A percentile compares a stretch with the other conserved stretches of the same genome.
phyloP scores from a whole-genome alignment of 805 yeast genomes.

The Hanseniaspora nectarophila region DNA sequence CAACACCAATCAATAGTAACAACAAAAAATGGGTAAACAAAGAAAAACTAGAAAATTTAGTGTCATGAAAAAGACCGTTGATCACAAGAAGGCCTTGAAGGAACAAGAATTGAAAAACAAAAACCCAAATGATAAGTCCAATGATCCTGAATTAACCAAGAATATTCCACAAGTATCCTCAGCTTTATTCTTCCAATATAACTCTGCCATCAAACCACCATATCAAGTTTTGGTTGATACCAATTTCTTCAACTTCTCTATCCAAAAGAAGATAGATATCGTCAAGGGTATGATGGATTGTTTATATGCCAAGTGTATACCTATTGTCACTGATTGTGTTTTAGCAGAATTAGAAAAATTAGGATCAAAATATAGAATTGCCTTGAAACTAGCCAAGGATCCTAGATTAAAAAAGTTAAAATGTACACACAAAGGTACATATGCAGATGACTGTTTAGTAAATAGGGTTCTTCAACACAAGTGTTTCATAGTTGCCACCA shows the following conservation, averaged over 20 bases:
- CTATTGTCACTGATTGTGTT: conserved; percentile 92
- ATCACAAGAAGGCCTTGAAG: conserved; percentile 51
- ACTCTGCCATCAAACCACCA: conserved; percentile 93
- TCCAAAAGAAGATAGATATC: conserved; percentile 87
- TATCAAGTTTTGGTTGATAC: conserved; percentile 94
- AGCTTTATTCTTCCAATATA: conserved; percentile 87
- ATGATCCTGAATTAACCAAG: conserved; percentile 66
- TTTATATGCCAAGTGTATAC: conserved; percentile 86
- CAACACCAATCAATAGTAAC: too few species aligned
- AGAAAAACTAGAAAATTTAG: conserved; percentile 95
- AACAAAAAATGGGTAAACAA: conserved; percentile 72
- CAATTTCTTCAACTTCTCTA: conserved; percentile 89
- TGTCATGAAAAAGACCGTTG: conserved; percentile 71
- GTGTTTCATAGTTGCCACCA: conserved; percentile 93
- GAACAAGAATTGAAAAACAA: conserved; percentile 31
- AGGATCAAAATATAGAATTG: conserved; percentile 90
- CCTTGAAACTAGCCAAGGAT: conserved; percentile 82
- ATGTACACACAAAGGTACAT: conserved; percentile 89
- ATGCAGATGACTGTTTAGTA: conserved; percentile 96
- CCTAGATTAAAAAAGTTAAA: conserved; percentile 78
- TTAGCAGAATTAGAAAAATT: conserved; percentile 94
- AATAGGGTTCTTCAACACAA: conserved; percentile 90
- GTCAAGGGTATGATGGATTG: conserved; percentile 97
- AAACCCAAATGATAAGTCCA: conserved; percentile 28
- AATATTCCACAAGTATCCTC: conserved; percentile 88